phyloP scores from a whole-genome alignment of 2,329 filamentous ascomycete genomes.

The Aspergillus sp. region DNA sequence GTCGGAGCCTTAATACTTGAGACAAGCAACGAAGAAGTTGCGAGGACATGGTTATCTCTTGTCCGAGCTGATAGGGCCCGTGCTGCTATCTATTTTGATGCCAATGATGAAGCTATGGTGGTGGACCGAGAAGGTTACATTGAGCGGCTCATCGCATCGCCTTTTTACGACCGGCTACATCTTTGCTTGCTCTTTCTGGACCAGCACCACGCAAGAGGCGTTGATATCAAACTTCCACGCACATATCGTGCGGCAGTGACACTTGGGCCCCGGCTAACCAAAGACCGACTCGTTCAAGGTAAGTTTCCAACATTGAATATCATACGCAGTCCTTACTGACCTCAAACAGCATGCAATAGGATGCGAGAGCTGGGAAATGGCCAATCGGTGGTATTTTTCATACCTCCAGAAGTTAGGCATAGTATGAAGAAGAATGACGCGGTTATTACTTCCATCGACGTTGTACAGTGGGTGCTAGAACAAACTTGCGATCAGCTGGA shows the following conservation, averaged over 20 bases:
- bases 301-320: conserved; percentile 10
- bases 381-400: too few species aligned
- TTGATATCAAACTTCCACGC: conserved; percentile 61
- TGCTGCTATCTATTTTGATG: conserved; percentile 57
- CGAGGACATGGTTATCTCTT: conserved; percentile 51
- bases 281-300: conserved; percentile 70
- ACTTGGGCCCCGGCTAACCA: conserved; percentile 62
- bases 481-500: conserved; percentile 55
- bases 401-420: conserved; percentile 7
- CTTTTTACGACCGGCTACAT: conserved; percentile 57
- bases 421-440: conserved; percentile 48
- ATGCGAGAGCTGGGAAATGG: too few species aligned
- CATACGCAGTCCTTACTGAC: too few species aligned
- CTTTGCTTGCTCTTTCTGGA: conserved; percentile 67
- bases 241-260: conserved; percentile 66
- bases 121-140: conserved; percentile 24
- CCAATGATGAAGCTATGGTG: conserved; percentile 28
- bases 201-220: conserved; percentile 68
- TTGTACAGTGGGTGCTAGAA: conserved; percentile 59
- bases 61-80: background rate
- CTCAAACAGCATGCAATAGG: too few species aligned
- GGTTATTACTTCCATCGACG: conserved; percentile 53
- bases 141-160: conserved; percentile 54
- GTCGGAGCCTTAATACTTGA: conserved; percentile 70
- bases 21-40: conserved; percentile 56